These are phyloP conservation scores for Venturia pyrina DNA, from an alignment of 2,329 filamentous ascomycete genomes.

Conservation along the genomic window DNA sequence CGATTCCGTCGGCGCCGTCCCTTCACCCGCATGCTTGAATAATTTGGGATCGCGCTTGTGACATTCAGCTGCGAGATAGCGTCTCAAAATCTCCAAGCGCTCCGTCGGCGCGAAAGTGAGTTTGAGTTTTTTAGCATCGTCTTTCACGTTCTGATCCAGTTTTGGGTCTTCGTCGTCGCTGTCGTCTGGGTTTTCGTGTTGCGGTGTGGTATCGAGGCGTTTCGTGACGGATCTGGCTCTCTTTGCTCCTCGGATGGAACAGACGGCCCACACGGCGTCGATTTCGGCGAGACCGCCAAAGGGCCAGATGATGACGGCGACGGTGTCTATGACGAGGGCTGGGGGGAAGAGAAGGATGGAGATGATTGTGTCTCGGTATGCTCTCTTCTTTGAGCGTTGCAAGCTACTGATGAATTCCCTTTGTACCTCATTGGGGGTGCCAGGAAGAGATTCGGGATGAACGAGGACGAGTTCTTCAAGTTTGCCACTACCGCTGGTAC, in stretches of 20 bases:
- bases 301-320: conserved; percentile 26
- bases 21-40: conserved; percentile 21
- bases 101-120: conserved; percentile 27
- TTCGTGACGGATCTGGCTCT: conserved; percentile 30
- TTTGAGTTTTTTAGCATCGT: conserved; percentile 20
- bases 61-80: conserved; percentile 31
- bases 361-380: conserved; percentile 31
- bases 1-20: conserved; percentile 26
- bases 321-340: conserved; percentile 23
- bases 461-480: conserved; percentile 33
- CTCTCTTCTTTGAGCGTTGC: conserved; percentile 31
- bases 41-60: conserved; percentile 25
- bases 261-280: conserved; percentile 27
- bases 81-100: conserved; percentile 26
- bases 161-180: background rate
- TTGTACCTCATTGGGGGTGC: conserved; percentile 24
- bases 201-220: conserved; percentile 21
- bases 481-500: conserved; percentile 25
- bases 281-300: conserved; percentile 29
- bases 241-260: conserved; percentile 37
- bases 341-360: conserved; percentile 33
- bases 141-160: background rate
- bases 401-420: conserved; percentile 33
- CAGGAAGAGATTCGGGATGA: conserved; percentile 26
- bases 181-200: background rate